A percentile compares a stretch with the other conserved stretches of the same genome.
Conservation (phyloP, 129 eudicot species). For the Escallonia herrerae region DNA sequence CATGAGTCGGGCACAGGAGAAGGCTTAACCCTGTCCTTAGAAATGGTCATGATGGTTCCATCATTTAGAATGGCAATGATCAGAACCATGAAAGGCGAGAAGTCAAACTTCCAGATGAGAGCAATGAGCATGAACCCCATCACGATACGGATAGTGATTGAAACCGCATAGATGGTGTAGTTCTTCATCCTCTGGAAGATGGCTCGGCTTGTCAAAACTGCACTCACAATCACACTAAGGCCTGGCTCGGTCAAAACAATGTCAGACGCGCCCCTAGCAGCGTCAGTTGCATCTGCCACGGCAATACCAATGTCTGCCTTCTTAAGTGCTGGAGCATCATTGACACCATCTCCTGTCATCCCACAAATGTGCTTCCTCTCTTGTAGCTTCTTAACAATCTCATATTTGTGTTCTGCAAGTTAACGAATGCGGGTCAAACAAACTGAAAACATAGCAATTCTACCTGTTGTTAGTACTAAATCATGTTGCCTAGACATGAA, state of each 20-base stretch:
- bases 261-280: constrained; percentile 92
- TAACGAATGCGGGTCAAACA: no score
- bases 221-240: constrained; percentile 70
- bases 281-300: constrained; percentile 88
- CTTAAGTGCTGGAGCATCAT: constrained; percentile 92
- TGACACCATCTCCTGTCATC: constrained; percentile 98
- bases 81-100: constrained; percentile 89
- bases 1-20: constrained; percentile 88
- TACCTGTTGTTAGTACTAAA: not conserved
- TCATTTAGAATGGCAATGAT: constrained; percentile 90
- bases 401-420: constrained; percentile 81
- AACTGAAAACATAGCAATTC: no score
- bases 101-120: constrained; percentile 84
- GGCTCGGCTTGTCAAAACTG: constrained; percentile 80
- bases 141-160: constrained; percentile 87
- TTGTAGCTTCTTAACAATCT: constrained; percentile 81
- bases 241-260: constrained; percentile 92
- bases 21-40: constrained; percentile 88
- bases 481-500: not conserved
- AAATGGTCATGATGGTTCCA: constrained; percentile 94
- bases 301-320: constrained; percentile 96
- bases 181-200: constrained; percentile 98
- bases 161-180: constrained; percentile 89
- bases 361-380: constrained; percentile 84
- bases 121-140: constrained; percentile 81